Conservation (phyloP, 805 yeast genomes). For the Millerago galiae region DNA sequence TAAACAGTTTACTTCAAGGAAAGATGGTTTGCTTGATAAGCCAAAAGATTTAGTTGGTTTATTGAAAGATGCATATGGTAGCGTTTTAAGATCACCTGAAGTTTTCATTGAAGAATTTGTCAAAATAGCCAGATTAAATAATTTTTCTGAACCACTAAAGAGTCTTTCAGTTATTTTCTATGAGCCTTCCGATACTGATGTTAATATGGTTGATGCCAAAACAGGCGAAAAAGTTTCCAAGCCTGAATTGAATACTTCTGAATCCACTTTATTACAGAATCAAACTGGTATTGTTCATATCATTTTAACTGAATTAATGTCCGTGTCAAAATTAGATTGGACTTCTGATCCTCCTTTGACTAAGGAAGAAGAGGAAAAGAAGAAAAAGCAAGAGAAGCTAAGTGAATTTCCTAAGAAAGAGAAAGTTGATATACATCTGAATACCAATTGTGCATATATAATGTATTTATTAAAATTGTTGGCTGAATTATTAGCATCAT, state of each 20-base stretch:
- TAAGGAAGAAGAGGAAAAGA: constrained; percentile 22
- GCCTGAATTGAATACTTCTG: background rate
- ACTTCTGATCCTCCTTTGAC: constrained; percentile 28
- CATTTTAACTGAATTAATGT: constrained; percentile 61
- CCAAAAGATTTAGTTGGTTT: constrained; percentile 40
- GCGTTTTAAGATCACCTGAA: constrained; percentile 41
- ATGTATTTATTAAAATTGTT: constrained; percentile 62
- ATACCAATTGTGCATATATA: constrained; percentile 56
- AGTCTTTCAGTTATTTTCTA: constrained; percentile 17
- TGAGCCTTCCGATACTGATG: constrained; percentile 18
- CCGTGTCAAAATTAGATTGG: constrained; percentile 36
- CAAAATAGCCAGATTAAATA: constrained; percentile 35
- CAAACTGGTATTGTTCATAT: constrained; percentile 58
- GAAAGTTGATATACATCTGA: constrained; percentile 35
- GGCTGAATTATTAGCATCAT: constrained; percentile 69
- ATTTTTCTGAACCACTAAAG: constrained; percentile 35
- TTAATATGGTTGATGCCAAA: constrained; percentile 17
- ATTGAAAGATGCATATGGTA: constrained; percentile 44
- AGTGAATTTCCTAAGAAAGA: constrained; percentile 20
- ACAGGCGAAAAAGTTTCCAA: constrained; percentile 10
- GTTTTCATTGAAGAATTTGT: constrained; percentile 40
- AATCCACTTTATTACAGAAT: constrained; percentile 12
- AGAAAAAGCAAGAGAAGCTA: constrained; percentile 25
- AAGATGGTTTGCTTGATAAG: constrained; percentile 22
- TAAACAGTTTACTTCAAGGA: constrained; percentile 32